A percentile compares a stretch with the other conserved stretches of the same genome.
Conservation (phyloP, 179 eudicot genomes). For the Carnegiea gigantea region DNA sequence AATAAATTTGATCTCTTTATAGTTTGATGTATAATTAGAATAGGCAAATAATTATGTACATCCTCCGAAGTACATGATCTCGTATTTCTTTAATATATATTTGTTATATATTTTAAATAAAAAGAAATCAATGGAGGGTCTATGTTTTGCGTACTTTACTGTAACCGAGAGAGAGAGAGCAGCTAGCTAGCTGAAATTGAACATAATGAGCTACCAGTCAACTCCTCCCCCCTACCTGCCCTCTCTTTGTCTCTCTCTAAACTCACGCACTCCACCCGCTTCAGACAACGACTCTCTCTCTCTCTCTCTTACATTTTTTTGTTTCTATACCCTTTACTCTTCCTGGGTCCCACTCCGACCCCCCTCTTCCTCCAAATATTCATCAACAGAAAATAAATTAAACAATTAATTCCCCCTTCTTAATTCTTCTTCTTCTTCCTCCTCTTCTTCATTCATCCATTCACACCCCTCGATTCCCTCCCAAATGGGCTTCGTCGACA, state of each 20-base stretch:
- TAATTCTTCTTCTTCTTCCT: background rate
- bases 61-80: no score
- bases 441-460: background rate
- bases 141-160: background rate
- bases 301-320: background rate
- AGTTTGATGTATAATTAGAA: no score
- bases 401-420: background rate
- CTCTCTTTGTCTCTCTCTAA: background rate
- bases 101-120: no score
- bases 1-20: no score
- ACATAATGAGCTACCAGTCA: conserved; percentile 7
- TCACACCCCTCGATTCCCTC: background rate
- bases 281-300: conserved; percentile 10
- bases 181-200: background rate
- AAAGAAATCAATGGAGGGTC: background rate
- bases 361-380: background rate
- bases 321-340: conserved; percentile 10
- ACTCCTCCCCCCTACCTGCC: background rate
- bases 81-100: no score
- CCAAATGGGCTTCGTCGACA: conserved; percentile 9
- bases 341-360: background rate
- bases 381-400: background rate
- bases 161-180: background rate
- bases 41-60: no score
- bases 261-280: conserved; percentile 7